Conservation (phyloP, 306 rosid genomes). For the Carpinus fangiana region DNA sequence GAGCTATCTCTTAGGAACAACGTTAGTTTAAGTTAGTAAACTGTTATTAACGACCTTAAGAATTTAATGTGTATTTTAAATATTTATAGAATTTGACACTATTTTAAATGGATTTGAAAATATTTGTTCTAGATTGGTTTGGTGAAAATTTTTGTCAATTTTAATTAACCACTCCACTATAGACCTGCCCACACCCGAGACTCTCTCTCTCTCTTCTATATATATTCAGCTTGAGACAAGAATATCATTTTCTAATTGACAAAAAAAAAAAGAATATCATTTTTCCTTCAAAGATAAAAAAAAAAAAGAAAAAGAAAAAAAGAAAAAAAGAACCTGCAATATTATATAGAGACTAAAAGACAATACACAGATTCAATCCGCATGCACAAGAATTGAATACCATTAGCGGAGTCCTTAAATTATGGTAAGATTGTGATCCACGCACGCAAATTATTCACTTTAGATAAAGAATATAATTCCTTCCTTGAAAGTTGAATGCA, state of each 20-base stretch:
- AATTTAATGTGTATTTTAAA: too few species aligned
- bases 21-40: too few species aligned
- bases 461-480: not conserved
- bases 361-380: conserved; percentile 26
- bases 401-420: conserved; percentile 17
- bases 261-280: too few species aligned
- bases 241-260: too few species aligned
- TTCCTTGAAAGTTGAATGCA: not conserved
- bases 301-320: not conserved
- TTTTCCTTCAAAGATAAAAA: too few species aligned
- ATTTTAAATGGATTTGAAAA: too few species aligned
- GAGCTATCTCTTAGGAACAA: too few species aligned
- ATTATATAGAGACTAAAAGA: conserved; percentile 23
- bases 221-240: not conserved
- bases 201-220: not conserved
- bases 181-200: not conserved
- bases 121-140: too few species aligned
- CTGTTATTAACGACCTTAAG: too few species aligned
- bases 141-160: too few species aligned
- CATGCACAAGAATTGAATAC: conserved; percentile 25
- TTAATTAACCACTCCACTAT: not conserved
- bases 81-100: too few species aligned
- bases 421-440: conserved; percentile 25
- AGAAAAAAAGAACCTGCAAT: not conserved
- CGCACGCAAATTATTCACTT: conserved; percentile 13